phyloP scores from a whole-genome alignment of 345 rosid species.

The Salix caprea region DNA sequence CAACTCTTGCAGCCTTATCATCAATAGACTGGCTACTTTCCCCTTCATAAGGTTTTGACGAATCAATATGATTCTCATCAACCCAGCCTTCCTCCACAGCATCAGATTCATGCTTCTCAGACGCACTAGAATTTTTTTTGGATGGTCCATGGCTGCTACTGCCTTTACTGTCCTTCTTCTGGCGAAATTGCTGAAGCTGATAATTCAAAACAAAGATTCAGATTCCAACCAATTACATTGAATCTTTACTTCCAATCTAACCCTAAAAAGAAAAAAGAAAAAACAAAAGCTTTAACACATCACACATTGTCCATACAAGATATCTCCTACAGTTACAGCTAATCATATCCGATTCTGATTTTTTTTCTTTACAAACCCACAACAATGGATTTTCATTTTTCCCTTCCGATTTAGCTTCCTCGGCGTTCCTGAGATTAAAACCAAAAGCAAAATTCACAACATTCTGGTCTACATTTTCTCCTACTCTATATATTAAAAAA shows the following conservation, averaged over 20 bases:
- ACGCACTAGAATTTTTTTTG: slow-evolving; percentile 54
- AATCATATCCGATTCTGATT: background rate
- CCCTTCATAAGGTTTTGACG: slow-evolving; percentile 27
- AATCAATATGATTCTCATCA: slow-evolving; percentile 26
- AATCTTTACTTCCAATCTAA: background rate
- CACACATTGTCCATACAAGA: background rate
- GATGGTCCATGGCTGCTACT: slow-evolving; percentile 70
- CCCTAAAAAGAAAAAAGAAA: background rate
- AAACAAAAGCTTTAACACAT: background rate
- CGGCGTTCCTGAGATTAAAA: too few species aligned
- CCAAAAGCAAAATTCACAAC: too few species aligned
- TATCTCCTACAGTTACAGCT: background rate
- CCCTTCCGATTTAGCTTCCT: too few species aligned
- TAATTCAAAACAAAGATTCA: slow-evolving; percentile 11
- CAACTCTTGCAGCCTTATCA: slow-evolving; percentile 11
- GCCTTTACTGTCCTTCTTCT: slow-evolving; percentile 78
- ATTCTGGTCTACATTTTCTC: too few species aligned
- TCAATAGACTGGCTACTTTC: slow-evolving; percentile 24
- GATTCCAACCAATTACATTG: background rate
- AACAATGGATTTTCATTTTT: too few species aligned
- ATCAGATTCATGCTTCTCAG: slow-evolving; percentile 53
- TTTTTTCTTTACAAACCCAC: background rate
- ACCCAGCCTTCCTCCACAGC: slow-evolving; percentile 7
- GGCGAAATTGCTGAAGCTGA: slow-evolving; percentile 96
- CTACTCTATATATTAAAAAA: too few species aligned